Conservation (phyloP, 805 yeast genomes). For the Sugiyamaella marilandica region DNA sequence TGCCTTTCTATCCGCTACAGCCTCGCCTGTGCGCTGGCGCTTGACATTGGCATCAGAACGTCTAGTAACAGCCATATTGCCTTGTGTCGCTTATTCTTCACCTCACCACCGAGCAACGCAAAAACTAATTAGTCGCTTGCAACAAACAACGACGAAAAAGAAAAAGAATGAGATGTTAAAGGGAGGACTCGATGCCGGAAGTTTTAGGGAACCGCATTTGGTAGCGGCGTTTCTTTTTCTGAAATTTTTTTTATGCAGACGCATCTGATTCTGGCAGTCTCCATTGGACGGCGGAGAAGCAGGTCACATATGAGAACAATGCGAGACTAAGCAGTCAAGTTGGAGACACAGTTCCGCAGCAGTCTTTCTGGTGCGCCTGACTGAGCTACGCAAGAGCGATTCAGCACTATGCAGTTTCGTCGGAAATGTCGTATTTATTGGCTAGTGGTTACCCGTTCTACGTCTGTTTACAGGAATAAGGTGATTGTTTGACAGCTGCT, state of each 20-base stretch:
- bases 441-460: too few species aligned
- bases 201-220: background rate
- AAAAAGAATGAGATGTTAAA: background rate
- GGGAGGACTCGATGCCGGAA: background rate
- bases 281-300: constrained; percentile 85
- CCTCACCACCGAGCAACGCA: background rate
- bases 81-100: background rate
- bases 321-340: too few species aligned
- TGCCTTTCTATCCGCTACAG: background rate
- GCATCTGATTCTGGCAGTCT: constrained; percentile 91
- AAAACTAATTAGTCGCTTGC: background rate
- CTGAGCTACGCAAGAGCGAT: too few species aligned
- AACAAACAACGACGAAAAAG: background rate
- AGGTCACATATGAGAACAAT: too few species aligned
- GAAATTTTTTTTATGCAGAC: constrained; percentile 72
- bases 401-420: too few species aligned
- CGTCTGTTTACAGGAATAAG: too few species aligned
- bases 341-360: too few species aligned
- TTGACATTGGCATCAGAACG: background rate
- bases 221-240: constrained; percentile 61
- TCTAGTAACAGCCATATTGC: background rate
- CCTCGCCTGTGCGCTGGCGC: background rate
- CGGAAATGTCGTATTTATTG: too few species aligned
- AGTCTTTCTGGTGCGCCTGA: too few species aligned
- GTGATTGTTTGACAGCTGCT: too few species aligned